Evolutionary conservation across 345 rosid genomes (phyloP).

Genomic region (Erysimum cheiranthoides): DNA sequence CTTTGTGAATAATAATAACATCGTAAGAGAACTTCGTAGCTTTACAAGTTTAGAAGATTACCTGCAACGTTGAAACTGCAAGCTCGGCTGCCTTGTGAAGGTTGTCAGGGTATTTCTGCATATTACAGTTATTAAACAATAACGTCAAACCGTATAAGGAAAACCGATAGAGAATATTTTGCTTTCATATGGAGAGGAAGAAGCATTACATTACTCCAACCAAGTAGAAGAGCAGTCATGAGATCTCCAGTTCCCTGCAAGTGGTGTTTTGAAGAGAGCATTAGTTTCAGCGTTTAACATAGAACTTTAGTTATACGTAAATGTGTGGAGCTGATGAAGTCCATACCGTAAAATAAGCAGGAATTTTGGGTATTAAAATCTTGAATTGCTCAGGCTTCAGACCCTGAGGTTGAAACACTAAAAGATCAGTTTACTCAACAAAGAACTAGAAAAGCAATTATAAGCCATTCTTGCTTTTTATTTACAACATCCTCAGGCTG

Average conservation of each 20-base stretch:
- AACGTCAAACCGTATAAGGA: not conserved
- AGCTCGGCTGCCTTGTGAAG: conserved; percentile 91
- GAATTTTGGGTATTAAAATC: conserved; percentile 82
- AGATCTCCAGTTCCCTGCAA: conserved; percentile 98
- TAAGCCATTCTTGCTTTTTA: not conserved
- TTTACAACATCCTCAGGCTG: conserved; percentile 10
- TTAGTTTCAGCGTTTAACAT: conserved; percentile 26
- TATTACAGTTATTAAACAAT: not conserved
- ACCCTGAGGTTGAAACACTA: conserved; percentile 55
- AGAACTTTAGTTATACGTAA: not conserved
- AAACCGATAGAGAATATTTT: not conserved
- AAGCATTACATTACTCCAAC: conserved; percentile 94
- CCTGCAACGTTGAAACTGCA: conserved; percentile 99
- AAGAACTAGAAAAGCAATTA: not conserved
- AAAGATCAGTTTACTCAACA: conserved; percentile 1
- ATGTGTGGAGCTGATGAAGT: conserved; percentile 7
- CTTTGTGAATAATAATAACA: not conserved
- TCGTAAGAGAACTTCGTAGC: not conserved
- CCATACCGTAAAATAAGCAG: conserved; percentile 94
- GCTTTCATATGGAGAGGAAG: conserved; percentile 19
- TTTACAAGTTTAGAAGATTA: conserved; percentile 35
- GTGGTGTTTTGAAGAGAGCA: conserved; percentile 14
- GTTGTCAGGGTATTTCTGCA: conserved; percentile 86
- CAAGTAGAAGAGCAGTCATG: conserved; percentile 95
- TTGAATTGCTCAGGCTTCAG: conserved; percentile 85